Percentiles rank a stretch among this genome's conserved stretches.
These are phyloP conservation scores for Ramicandelaber brevisporus DNA, from an alignment of 192 early-diverging fungal genomes.

Conservation along the genomic window DNA sequence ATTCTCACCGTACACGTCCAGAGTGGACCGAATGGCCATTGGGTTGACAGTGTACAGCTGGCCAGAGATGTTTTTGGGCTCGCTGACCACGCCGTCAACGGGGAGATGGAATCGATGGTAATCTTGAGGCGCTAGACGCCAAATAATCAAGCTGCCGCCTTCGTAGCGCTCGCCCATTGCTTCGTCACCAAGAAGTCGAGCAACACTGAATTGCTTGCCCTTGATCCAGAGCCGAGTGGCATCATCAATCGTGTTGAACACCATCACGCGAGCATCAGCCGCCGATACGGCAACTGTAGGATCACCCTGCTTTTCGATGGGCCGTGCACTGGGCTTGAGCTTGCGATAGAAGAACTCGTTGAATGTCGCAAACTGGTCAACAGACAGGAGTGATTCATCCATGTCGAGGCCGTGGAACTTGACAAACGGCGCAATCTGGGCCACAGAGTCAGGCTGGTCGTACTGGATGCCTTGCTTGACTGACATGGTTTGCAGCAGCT, in stretches of 20 bases:
- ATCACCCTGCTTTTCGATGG: conserved; percentile 13
- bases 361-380: conserved; percentile 40
- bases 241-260: conserved; percentile 32
- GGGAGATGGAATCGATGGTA: conserved; percentile 66
- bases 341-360: conserved; percentile 76
- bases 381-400: conserved; percentile 36
- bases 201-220: conserved; percentile 36
- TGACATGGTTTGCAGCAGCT: conserved; percentile 18
- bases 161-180: conserved; percentile 19
- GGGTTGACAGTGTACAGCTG: conserved; percentile 74
- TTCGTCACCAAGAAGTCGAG: conserved; percentile 24
- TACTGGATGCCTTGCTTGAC: conserved; percentile 47
- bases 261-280: conserved; percentile 46
- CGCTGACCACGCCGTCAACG: conserved; percentile 31
- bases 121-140: conserved; percentile 60
- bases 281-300: conserved; percentile 30
- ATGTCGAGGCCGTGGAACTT: conserved; percentile 39
- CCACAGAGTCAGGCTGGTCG: conserved; percentile 25
- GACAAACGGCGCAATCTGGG: conserved; percentile 45
- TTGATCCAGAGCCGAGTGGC: conserved; percentile 64
- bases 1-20: conserved; percentile 67
- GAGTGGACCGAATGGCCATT: conserved; percentile 40
- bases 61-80: no score
- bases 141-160: conserved; percentile 40
- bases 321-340: conserved; percentile 33